Conservation (phyloP, 108 stramenopile genomes). For the Cyclotella atomus region DNA sequence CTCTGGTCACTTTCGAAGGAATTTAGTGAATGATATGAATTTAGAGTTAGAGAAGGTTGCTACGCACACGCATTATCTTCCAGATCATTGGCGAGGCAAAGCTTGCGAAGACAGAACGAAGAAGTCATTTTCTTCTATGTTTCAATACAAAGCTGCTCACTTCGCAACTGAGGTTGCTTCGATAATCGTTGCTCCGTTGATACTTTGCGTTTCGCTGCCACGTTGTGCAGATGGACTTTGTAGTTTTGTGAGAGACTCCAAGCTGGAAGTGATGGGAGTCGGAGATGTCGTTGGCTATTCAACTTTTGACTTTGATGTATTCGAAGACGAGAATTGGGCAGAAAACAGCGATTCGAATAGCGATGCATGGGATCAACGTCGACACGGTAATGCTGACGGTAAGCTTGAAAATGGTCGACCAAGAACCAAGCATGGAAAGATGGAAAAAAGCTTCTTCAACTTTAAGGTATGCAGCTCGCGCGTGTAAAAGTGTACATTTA, state of each 20-base stretch:
- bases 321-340: slow-evolving; percentile 80
- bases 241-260: slow-evolving; percentile 80
- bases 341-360: slow-evolving; percentile 34
- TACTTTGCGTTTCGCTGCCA: slow-evolving; percentile 87
- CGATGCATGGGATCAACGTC: neutral
- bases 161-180: slow-evolving; percentile 78
- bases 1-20: slow-evolving; percentile 52
- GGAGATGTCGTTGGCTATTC: slow-evolving; percentile 93
- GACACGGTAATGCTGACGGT: neutral
- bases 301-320: slow-evolving; percentile 91
- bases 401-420: slow-evolving; percentile 33
- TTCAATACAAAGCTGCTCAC: slow-evolving; percentile 87
- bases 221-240: slow-evolving; percentile 83
- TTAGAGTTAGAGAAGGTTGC: slow-evolving; percentile 67
- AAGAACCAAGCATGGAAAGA: slow-evolving; percentile 74
- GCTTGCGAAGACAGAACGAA: slow-evolving; percentile 71
- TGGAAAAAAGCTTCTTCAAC: slow-evolving; percentile 84
- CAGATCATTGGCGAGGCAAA: slow-evolving; percentile 80
- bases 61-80: slow-evolving; percentile 90
- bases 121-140: slow-evolving; percentile 67
- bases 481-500: no score
- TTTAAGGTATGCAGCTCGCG: slow-evolving; percentile 53
- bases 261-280: slow-evolving; percentile 78
- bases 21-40: slow-evolving; percentile 76
- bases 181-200: slow-evolving; percentile 88